Evolutionary conservation across 495 filamentous ascomycete genomes (phyloP), one percentile per base, ranked within the genome.

Genomic region (Cercophora newfieldiana): DNA sequence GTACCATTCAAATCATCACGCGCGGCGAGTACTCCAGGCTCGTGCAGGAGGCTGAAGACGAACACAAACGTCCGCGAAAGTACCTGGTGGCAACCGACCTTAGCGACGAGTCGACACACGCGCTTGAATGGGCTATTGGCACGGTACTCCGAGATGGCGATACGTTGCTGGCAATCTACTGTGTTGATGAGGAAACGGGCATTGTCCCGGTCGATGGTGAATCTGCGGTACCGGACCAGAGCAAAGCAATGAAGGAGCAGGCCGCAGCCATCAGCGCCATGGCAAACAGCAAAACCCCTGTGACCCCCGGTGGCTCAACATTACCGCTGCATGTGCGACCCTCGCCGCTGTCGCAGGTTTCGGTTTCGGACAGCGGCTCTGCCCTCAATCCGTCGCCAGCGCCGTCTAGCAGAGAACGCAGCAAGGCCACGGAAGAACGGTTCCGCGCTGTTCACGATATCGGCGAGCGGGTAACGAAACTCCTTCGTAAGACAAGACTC

Each of bases 71-170:
- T 12, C 87, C 91, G 53, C 85, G 95, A 10, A 94, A 92, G 59
- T 99, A 97, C 74, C 79, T 99, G 6, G 91, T 97, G 8, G 93
- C 95, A 8, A 97, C 92, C 0, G 95, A 98, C 76, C 78, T 97
- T 31, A 96, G 91, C 69, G 91, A 93, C 49, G 95, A 99, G 79
- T 94, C 94, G 3, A 90, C 92, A 10, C 93, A 97, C 75, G 95
- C 95, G 10, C 79, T 98, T 28, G 95, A 98, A 74, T 99, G 94
- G 94, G 96, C 93, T 0, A 94, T 99, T 59, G 95, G 95, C 48
- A 96, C 92, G 3, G 90, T 98, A n/a, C 84, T 99, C 7, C 86
- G 95, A 51, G 93, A 97, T 72, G 95, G 95, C 18, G 95, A 99
- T 75, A 98, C 94, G 1, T 83, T 99, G 44, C 85, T 96, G 61